Percentiles rank a stretch among this genome's conserved stretches.
Conservation (phyloP, 192 early-diverging fungal species). For the Fimicolochytrium jonesii region DNA sequence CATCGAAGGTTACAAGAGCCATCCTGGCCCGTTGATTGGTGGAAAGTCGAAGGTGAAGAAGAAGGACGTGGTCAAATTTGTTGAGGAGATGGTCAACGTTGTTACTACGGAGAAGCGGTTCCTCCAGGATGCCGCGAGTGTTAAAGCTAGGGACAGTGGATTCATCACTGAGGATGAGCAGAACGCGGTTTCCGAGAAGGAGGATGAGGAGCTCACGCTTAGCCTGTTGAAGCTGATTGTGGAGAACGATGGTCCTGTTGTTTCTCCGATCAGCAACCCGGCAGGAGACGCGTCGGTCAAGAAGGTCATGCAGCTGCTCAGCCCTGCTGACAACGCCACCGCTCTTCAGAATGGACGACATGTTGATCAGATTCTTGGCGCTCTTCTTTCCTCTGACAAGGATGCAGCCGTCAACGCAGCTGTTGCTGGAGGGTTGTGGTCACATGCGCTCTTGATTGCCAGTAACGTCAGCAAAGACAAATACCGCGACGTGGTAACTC, state of each 20-base stretch:
- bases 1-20: neutral
- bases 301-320: no score
- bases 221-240: constrained; percentile 16
- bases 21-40: constrained; percentile 30
- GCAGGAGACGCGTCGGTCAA: no score
- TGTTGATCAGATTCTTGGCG: constrained; percentile 53
- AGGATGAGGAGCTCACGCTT: constrained; percentile 14
- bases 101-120: constrained; percentile 5
- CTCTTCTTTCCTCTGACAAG: constrained; percentile 60
- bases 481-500: constrained; percentile 73
- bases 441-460: constrained; percentile 85
- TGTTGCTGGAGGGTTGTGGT: constrained; percentile 62
- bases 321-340: no score
- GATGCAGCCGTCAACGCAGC: constrained; percentile 51
- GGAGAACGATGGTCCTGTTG: constrained; percentile 24
- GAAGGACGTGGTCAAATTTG: constrained; percentile 41
- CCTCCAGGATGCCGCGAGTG: neutral
- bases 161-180: neutral
- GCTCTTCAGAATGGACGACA: no score
- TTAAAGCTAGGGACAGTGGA: neutral
- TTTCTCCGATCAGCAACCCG: no score
- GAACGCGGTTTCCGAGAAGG: constrained; percentile 1
- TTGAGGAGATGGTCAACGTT: constrained; percentile 14
- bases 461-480: constrained; percentile 79
- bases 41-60: constrained; percentile 32